Evolutionary conservation across 306 rosid species (phyloP).

Genomic region (Vigna nakashimae): DNA sequence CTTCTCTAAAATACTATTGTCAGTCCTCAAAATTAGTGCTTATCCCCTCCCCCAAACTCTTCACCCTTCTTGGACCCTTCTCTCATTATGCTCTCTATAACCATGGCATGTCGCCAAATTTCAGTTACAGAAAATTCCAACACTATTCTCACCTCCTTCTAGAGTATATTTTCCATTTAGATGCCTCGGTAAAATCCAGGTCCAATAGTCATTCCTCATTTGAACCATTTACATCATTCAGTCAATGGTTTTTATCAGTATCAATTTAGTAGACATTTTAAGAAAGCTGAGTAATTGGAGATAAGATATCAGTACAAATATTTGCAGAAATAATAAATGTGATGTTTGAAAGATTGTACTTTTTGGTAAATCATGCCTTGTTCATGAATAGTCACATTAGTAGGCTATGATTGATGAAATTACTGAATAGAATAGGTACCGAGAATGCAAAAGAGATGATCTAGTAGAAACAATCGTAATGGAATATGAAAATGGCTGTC

Average conservation of each 20-base stretch:
- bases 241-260: neutral
- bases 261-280: conserved; percentile 14
- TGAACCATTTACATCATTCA: neutral
- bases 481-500: neutral
- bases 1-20: neutral
- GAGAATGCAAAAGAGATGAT: conserved; percentile 5
- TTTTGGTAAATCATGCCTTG: conserved; percentile 37
- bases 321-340: conserved; percentile 8
- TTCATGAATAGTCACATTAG: conserved; percentile 4
- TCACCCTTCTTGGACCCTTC: neutral
- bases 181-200: neutral
- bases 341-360: conserved; percentile 25
- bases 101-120: neutral
- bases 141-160: neutral
- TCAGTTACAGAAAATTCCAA: neutral
- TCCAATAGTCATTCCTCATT: neutral
- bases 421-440: neutral
- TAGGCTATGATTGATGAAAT: neutral
- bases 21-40: neutral
- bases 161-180: neutral
- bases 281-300: conserved; percentile 37
- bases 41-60: neutral
- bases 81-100: neutral
- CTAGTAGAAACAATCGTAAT: neutral
- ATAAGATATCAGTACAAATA: conserved; percentile 5